phyloP scores from a whole-genome alignment of 305 asterid genomes.

The Rubia peregrina region DNA sequence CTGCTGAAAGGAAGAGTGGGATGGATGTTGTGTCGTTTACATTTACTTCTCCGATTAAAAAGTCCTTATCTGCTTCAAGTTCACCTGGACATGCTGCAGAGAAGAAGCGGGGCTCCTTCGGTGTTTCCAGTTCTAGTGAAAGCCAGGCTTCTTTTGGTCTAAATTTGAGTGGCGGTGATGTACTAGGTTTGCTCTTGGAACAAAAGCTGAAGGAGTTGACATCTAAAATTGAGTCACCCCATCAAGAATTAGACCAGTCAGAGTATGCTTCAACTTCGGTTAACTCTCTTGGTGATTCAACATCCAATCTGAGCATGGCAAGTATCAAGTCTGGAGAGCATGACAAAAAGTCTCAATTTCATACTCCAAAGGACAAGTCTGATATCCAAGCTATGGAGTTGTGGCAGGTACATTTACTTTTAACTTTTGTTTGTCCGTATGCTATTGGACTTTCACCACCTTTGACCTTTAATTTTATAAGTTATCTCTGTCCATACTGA shows the following conservation, averaged over 20 bases:
- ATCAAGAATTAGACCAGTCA: constrained; percentile 39
- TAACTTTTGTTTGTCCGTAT: background rate
- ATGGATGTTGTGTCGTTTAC: constrained; percentile 92
- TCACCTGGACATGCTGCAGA: constrained; percentile 35
- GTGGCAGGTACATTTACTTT: constrained; percentile 45
- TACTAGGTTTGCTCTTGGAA: constrained; percentile 80
- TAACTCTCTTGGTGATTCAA: constrained; percentile 29
- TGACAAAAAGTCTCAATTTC: constrained; percentile 21
- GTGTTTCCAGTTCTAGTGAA: constrained; percentile 28
- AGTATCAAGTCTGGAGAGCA: constrained; percentile 26
- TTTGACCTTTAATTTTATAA: background rate
- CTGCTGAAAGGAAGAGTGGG: constrained; percentile 47
- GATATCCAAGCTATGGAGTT: constrained; percentile 29
- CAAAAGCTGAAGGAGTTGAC: constrained; percentile 84
- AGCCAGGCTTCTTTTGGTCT: constrained; percentile 43
- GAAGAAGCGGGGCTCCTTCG: constrained; percentile 28
- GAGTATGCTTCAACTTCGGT: constrained; percentile 34
- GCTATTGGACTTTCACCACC: background rate
- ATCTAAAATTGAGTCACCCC: constrained; percentile 59
- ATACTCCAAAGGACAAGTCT: constrained; percentile 27
- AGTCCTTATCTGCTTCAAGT: constrained; percentile 37
- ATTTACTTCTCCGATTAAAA: constrained; percentile 90
- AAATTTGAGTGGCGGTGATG: constrained; percentile 57
- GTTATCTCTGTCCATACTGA: background rate
- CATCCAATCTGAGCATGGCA: constrained; percentile 23